Conservation (phyloP, 2,329 filamentous ascomycete genomes). For the Tolypocladium ophioglossoides region DNA sequence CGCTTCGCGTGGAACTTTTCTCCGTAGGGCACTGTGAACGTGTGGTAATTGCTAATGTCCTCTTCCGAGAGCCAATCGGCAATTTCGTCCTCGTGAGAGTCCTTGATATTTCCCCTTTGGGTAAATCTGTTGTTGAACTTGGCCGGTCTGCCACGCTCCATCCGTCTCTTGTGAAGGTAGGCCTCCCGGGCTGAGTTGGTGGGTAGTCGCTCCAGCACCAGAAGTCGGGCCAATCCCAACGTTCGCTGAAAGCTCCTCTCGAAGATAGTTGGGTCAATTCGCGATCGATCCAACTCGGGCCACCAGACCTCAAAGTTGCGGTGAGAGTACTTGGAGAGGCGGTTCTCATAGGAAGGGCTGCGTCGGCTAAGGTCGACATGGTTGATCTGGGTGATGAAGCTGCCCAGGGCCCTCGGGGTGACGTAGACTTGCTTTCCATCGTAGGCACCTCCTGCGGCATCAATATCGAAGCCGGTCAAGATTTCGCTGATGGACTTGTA, state of each 20-base stretch:
- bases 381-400: slow-evolving; percentile 76
- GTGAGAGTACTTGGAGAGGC: slow-evolving; percentile 75
- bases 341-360: slow-evolving; percentile 80
- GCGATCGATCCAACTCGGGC: slow-evolving; percentile 61
- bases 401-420: slow-evolving; percentile 64
- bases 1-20: slow-evolving; percentile 50
- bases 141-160: slow-evolving; percentile 59
- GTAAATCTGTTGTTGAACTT: slow-evolving; percentile 30
- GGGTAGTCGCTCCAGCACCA: slow-evolving; percentile 72
- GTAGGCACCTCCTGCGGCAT: slow-evolving; percentile 72
- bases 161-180: slow-evolving; percentile 59
- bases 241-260: slow-evolving; percentile 70
- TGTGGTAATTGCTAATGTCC: slow-evolving; percentile 71
- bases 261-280: slow-evolving; percentile 76
- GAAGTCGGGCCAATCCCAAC: slow-evolving; percentile 64
- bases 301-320: slow-evolving; percentile 79
- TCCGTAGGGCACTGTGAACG: slow-evolving; percentile 62
- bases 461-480: slow-evolving; percentile 79
- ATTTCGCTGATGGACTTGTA: slow-evolving; percentile 81
- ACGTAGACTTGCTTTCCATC: slow-evolving; percentile 73
- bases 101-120: slow-evolving; percentile 64
- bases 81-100: slow-evolving; percentile 66
- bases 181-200: slow-evolving; percentile 55
- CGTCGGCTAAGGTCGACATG: slow-evolving; percentile 68
- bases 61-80: slow-evolving; percentile 73